Evolutionary conservation across 805 yeast genomes (phyloP).

Genomic region (Zygosaccharomyces lentus): DNA sequence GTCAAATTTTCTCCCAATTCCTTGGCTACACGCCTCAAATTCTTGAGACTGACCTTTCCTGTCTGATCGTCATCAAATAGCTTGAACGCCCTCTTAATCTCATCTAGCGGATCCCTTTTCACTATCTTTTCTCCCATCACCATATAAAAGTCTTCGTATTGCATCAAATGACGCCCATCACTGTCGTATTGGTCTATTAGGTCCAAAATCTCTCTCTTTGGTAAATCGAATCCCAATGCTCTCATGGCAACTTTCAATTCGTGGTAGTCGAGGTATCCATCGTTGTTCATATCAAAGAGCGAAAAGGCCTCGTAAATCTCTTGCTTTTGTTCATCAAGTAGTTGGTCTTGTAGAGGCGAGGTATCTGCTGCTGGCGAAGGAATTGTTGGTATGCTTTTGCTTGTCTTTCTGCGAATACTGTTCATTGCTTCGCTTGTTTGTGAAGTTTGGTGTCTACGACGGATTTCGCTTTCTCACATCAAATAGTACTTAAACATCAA

Average conservation of each 20-base stretch:
- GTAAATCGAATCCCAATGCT: constrained; percentile 85
- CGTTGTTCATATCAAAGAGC: constrained; percentile 87
- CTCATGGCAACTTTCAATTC: constrained; percentile 90
- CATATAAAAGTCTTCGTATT: constrained; percentile 73
- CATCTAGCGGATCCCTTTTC: constrained; percentile 89
- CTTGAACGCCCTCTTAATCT: constrained; percentile 82
- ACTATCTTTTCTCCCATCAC: constrained; percentile 75
- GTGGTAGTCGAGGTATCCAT: constrained; percentile 86
- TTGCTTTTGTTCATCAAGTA: constrained; percentile 81
- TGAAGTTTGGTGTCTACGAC: constrained; percentile 1
- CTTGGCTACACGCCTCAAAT: constrained; percentile 82
- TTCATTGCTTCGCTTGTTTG: constrained; percentile 5
- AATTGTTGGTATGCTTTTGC: constrained; percentile 11
- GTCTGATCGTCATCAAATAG: constrained; percentile 84
- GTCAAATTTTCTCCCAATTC: constrained; percentile 88
- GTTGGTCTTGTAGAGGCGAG: constrained; percentile 43
- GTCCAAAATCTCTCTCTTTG: constrained; percentile 68
- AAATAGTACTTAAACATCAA: neutral
- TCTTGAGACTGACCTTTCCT: constrained; percentile 77
- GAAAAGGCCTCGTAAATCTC: constrained; percentile 91
- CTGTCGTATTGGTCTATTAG: constrained; percentile 78
- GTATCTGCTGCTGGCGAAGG: constrained; percentile 16
- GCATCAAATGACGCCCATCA: constrained; percentile 66
- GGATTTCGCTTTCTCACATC: constrained; percentile 1
- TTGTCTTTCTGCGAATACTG: constrained; percentile 14